Evolutionary conservation across 331 rosid genomes (phyloP).

Genomic region (Phaseolus coccineus): DNA sequence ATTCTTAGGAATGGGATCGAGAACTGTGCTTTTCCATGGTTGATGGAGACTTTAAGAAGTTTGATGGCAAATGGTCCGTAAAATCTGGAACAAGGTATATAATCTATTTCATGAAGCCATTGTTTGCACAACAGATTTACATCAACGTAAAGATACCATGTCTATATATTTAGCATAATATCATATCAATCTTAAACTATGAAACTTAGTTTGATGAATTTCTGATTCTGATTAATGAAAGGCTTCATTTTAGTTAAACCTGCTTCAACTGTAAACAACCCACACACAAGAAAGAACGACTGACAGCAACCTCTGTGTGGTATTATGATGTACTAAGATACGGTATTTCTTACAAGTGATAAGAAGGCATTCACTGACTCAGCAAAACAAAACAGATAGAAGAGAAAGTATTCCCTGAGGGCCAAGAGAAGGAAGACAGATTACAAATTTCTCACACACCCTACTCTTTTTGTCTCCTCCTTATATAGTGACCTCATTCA

Average conservation of each 20-base stretch:
- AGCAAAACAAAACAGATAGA: too few species aligned
- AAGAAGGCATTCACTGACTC: too few species aligned
- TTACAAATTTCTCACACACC: too few species aligned
- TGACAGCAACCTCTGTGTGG: too few species aligned
- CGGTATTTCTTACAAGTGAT: too few species aligned
- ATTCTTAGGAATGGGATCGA: conserved; percentile 74
- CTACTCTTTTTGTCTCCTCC: too few species aligned
- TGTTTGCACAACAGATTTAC: conserved; percentile 5
- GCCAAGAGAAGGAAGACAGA: too few species aligned
- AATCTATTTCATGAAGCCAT: conserved; percentile 15
- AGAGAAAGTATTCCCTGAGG: too few species aligned
- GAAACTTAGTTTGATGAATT: not conserved
- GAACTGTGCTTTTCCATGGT: conserved; percentile 96
- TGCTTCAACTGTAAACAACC: not conserved
- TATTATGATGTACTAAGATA: too few species aligned
- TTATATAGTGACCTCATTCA: too few species aligned
- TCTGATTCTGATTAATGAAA: conserved; percentile 11
- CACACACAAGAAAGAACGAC: too few species aligned
- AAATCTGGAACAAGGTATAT: conserved; percentile 78
- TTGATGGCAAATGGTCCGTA: conserved; percentile 93
- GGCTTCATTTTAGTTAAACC: conserved; percentile 3
- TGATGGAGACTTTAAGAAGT: conserved; percentile 95
- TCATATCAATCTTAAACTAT: conserved; percentile 35
- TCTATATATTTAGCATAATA: conserved; percentile 16
- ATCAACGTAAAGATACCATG: not conserved